These are phyloP conservation scores for Inga oerstediana DNA, from an alignment of 306 rosid genomes.

Conservation along the genomic window DNA sequence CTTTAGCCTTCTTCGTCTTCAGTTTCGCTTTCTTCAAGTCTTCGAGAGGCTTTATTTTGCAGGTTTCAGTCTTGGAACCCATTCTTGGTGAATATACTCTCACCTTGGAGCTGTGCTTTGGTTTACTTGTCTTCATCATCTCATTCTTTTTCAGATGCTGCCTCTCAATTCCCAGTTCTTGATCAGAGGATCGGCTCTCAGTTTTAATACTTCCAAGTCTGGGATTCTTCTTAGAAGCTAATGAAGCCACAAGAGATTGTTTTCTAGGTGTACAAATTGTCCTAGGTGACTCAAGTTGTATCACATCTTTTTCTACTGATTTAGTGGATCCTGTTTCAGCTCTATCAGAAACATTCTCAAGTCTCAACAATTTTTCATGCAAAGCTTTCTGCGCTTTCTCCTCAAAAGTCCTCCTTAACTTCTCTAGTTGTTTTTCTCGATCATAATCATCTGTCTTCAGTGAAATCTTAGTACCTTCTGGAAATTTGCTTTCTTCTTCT, in stretches of 20 bases:
- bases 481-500: slow-evolving; percentile 35
- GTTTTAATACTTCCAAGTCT: slow-evolving; percentile 36
- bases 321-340: slow-evolving; percentile 39
- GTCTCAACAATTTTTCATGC: slow-evolving; percentile 43
- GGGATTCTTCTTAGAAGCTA: slow-evolving; percentile 33
- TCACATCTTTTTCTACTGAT: slow-evolving; percentile 34
- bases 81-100: slow-evolving; percentile 70
- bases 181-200: slow-evolving; percentile 13
- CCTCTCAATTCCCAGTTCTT: slow-evolving; percentile 36
- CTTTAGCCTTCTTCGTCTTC: slow-evolving; percentile 53
- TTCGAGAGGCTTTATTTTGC: slow-evolving; percentile 71
- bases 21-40: slow-evolving; percentile 68
- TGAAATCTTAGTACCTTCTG: slow-evolving; percentile 36
- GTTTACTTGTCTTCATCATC: slow-evolving; percentile 53
- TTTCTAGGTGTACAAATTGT: slow-evolving; percentile 51
- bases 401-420: slow-evolving; percentile 47
- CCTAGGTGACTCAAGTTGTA: slow-evolving; percentile 47
- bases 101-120: slow-evolving; percentile 52
- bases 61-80: slow-evolving; percentile 62
- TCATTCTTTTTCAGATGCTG: slow-evolving; percentile 45
- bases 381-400: slow-evolving; percentile 43
- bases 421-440: slow-evolving; percentile 44
- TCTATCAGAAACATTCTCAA: slow-evolving; percentile 36
- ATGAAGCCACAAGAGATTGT: slow-evolving; percentile 34
- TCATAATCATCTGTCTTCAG: slow-evolving; percentile 4